Evolutionary conservation across 371 early-diverging fungal species (phyloP).

Genomic region (Lichtheimia ornata): DNA sequence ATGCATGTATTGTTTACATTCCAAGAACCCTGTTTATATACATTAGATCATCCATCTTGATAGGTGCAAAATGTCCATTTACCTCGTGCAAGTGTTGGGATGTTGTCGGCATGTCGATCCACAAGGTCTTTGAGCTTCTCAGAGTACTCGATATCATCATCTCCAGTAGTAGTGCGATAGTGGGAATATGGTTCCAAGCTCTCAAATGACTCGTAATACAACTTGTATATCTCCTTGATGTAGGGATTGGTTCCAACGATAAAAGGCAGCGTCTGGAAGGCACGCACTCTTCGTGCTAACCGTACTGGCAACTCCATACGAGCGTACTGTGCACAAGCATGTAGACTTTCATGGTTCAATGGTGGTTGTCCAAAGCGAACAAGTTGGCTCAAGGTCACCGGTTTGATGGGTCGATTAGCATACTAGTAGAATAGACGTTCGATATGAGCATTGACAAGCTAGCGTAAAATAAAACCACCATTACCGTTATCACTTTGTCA

Average conservation of each 20-base stretch:
- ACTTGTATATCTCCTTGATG: constrained; percentile 75
- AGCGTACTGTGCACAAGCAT: constrained; percentile 68
- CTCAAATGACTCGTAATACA: constrained; percentile 84
- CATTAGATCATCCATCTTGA: not conserved
- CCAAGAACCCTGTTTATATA: constrained; percentile 19
- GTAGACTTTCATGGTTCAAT: constrained; percentile 33
- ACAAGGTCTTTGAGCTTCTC: constrained; percentile 72
- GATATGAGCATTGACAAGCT: not conserved
- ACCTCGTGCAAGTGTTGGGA: constrained; percentile 85
- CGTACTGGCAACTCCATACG: constrained; percentile 81
- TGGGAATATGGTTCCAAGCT: constrained; percentile 58
- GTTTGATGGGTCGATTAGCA: constrained; percentile 65
- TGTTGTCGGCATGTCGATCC: constrained; percentile 77
- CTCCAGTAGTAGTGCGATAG: constrained; percentile 18
- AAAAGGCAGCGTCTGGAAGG: constrained; percentile 84
- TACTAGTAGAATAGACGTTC: constrained; percentile 27
- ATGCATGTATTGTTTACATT: constrained; percentile 88
- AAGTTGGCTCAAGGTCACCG: constrained; percentile 82
- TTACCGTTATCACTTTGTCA: constrained; percentile 46
- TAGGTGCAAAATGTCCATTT: not conserved
- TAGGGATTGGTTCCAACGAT: constrained; percentile 92
- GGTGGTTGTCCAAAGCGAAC: constrained; percentile 71
- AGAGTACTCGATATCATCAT: constrained; percentile 60
- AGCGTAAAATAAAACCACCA: not conserved
- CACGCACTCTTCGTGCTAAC: constrained; percentile 78